Evolutionary conservation across 2,329 filamentous ascomycete species (phyloP).

Genomic region (Stachybotrys echinatus): DNA sequence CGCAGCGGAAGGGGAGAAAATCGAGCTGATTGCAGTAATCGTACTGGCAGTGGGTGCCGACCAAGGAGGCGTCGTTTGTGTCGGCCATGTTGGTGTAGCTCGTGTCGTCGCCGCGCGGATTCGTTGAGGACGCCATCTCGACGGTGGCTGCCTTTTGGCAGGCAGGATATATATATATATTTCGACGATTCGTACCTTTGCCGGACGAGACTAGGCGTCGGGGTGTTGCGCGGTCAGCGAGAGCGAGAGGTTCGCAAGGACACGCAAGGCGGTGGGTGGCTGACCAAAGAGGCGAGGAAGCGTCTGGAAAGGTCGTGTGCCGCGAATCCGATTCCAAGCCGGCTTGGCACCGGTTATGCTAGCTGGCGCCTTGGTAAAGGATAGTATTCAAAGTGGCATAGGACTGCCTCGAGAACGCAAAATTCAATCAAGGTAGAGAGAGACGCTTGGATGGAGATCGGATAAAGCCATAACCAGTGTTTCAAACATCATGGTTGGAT

Average conservation of each 20-base stretch:
- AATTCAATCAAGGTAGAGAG: too few relatives aligned
- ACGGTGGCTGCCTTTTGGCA: not conserved
- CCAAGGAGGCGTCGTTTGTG: constrained; percentile 69
- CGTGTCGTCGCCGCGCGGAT: constrained; percentile 34
- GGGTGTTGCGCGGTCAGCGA: not conserved
- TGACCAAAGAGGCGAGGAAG: constrained; percentile 20
- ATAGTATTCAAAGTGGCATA: not conserved
- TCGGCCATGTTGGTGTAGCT: constrained; percentile 70
- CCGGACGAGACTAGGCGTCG: too few relatives aligned
- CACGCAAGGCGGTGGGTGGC: constrained; percentile 6
- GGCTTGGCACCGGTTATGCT: constrained; percentile 10
- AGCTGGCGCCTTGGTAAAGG: not conserved
- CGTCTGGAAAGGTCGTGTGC: constrained; percentile 24
- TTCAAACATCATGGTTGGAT: too few relatives aligned
- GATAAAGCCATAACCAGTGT: too few relatives aligned
- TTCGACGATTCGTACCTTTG: not conserved
- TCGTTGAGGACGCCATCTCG: constrained; percentile 50
- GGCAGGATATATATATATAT: too few relatives aligned
- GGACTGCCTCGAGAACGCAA: too few relatives aligned
- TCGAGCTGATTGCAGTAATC: constrained; percentile 91
- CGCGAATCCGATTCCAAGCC: constrained; percentile 12
- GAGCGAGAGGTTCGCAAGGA: not conserved
- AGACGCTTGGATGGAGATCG: too few relatives aligned
- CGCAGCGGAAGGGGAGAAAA: constrained; percentile 91
- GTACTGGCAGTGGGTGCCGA: constrained; percentile 88